Evolutionary conservation across 208 protist genomes (phyloP), one percentile per base, ranked within the genome.

Genomic region (Eutreptiella sp.): DNA sequence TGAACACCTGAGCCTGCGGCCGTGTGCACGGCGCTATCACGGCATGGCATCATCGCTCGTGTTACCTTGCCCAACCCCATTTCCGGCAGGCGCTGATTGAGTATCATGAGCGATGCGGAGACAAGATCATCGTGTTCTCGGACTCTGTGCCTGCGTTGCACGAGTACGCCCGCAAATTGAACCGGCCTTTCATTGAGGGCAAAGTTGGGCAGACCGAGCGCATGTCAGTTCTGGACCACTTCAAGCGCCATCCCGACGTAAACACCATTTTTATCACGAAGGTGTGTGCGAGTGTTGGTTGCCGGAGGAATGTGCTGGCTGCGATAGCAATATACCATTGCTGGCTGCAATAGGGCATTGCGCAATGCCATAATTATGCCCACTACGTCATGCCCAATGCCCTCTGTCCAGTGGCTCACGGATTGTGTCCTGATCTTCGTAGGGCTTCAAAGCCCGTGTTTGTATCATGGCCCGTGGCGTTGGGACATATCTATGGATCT

Each of bases 61-160:
- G 11, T 19, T 19, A 9, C 11, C 26, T n/a, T 50, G 11, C 26
- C 26, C 26, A 11, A 19, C 45, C 45, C 79, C 63, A 82, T 11
- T 90, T 82, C 46, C 80, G 88, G 33, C 65, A 72, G 32, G 77
- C 81, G 60, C 80, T 99, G n/a, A 90, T 99, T 19, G 59, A 68
- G 33, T 88, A 84, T 33, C 96, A 99, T 36, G 85, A 90, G 68
- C 63, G 61, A 4, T 70, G 74, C 29, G 88, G 87, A 3, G 91
- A 97, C 38, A 98, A 98, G 68, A 96, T 98, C 43, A 85, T 99
- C 11, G 92, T 99, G 42, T 99, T 99, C 77, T 94, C 84, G 48
- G 97, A 99, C 75, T 91, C 96, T 71, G 70, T 99, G 21, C 87
- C 91, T 72, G 76, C 97, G 16, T 72, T 99, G 4, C 67, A 94